phyloP scores from a whole-genome alignment of 371 early-diverging fungal genomes.

The Lichtheimia ramosa region DNA sequence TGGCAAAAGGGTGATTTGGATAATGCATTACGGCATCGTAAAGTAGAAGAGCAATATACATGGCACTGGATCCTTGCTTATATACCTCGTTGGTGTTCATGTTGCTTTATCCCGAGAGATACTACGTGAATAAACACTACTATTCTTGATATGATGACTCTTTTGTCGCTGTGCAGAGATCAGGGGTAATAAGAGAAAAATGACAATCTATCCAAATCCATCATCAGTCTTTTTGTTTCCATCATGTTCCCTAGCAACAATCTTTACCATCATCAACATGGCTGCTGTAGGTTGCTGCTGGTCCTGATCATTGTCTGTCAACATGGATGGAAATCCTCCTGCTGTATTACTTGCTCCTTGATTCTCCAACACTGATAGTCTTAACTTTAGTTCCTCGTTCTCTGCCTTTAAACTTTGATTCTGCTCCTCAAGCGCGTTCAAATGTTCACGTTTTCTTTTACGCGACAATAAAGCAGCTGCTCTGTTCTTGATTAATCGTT shows the following conservation, averaged over 20 bases:
- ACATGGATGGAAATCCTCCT: neutral
- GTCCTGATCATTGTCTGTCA: neutral
- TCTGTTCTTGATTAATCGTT: slow-evolving; percentile 87
- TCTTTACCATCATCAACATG: neutral
- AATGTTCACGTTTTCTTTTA: slow-evolving; percentile 85
- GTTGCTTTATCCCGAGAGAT: slow-evolving; percentile 5
- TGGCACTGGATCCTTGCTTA: slow-evolving; percentile 8
- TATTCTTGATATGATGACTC: neutral
- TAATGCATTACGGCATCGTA: slow-evolving; percentile 10
- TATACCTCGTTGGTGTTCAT: slow-evolving; percentile 16
- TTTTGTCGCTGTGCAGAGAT: neutral
- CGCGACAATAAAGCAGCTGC: slow-evolving; percentile 88
- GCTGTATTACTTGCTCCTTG: neutral
- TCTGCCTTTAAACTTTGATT: slow-evolving; percentile 58
- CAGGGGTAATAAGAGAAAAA: neutral
- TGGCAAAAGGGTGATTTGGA: slow-evolving; percentile 15
- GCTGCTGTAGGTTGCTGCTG: neutral
- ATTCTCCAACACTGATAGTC: neutral
- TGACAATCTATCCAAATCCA: neutral
- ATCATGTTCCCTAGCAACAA: neutral
- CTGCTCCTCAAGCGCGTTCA: slow-evolving; percentile 70
- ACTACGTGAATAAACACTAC: no score
- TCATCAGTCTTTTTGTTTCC: no score
- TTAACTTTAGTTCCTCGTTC: slow-evolving; percentile 53
- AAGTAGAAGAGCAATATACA: slow-evolving; percentile 17